phyloP scores from a whole-genome alignment of 1,284 basidiomycete genomes.

The Rhodotorula glutinis region DNA sequence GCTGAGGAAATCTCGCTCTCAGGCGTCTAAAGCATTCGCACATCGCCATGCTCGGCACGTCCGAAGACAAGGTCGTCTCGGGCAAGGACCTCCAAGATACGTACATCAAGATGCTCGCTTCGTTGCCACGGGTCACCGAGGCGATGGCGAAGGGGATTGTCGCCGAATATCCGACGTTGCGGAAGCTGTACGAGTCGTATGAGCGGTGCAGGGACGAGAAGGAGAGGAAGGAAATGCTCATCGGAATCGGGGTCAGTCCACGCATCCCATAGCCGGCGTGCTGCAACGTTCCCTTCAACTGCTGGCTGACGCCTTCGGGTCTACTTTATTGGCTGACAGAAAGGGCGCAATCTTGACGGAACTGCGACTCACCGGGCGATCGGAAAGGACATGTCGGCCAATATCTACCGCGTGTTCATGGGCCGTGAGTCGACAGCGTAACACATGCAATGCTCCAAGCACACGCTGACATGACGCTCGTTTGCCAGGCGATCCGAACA shows the following conservation, averaged over 20 bases:
- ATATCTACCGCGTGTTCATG: constrained; percentile 35
- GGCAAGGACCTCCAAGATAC: constrained; percentile 37
- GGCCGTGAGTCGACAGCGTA: constrained; percentile 21
- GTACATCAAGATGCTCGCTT: constrained; percentile 39
- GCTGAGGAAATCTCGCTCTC: background rate
- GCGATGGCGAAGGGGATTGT: constrained; percentile 36
- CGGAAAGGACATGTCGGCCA: constrained; percentile 30
- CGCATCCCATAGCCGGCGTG: no score
- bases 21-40: constrained; percentile 39
- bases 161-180: constrained; percentile 35
- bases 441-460: background rate
- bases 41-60: constrained; percentile 32
- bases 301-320: no score
- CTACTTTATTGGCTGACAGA: constrained; percentile 1
- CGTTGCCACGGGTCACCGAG: constrained; percentile 35
- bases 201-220: constrained; percentile 7
- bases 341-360: constrained; percentile 34
- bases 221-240: constrained; percentile 32
- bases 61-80: constrained; percentile 30
- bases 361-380: constrained; percentile 37
- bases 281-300: no score
- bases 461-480: background rate
- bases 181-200: constrained; percentile 32
- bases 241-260: constrained; percentile 33
- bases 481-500: constrained; percentile 19